Conservation (phyloP, 495 filamentous ascomycete genomes). For the Tuber borchii region DNA sequence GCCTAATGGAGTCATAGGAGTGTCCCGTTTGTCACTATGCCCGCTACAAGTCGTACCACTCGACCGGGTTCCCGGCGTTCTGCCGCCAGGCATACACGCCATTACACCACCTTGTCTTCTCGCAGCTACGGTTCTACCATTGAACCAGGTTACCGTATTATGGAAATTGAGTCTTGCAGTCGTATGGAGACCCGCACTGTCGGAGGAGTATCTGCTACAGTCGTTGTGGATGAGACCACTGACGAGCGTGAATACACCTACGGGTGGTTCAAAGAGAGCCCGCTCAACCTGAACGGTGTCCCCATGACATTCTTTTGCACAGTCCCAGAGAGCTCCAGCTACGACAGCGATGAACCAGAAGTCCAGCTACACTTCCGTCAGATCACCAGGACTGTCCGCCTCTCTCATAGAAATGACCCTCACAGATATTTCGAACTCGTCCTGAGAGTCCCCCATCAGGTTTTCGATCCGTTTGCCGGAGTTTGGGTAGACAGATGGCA, state of each 20-base stretch:
- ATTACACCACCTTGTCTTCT: not conserved
- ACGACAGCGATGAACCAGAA: not conserved
- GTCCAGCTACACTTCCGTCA: not conserved
- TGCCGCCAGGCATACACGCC: not conserved
- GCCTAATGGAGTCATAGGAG: not conserved
- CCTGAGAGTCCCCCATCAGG: not conserved
- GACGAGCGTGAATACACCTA: not conserved
- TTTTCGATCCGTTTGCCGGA: not conserved
- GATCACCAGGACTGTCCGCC: not conserved
- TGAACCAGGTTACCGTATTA: not conserved
- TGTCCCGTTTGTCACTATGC: not conserved
- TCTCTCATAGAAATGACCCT: not conserved
- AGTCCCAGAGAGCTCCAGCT: not conserved
- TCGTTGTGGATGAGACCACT: not conserved
- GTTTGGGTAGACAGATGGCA: not conserved
- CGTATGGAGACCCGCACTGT: not conserved
- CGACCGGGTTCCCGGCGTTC: not conserved
- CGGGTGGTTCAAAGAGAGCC: not conserved
- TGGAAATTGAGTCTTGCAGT: not conserved
- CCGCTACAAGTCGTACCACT: not conserved
- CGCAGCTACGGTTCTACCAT: not conserved
- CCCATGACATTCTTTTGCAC: slow-evolving; percentile 1
- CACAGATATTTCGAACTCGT: not conserved
- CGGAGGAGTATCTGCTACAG: not conserved
- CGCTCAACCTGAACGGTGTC: not conserved